Base-by-base conservation (phyloP, 2,329 filamentous ascomycete genomes). In the Cladophialophora psammophila region DNA sequence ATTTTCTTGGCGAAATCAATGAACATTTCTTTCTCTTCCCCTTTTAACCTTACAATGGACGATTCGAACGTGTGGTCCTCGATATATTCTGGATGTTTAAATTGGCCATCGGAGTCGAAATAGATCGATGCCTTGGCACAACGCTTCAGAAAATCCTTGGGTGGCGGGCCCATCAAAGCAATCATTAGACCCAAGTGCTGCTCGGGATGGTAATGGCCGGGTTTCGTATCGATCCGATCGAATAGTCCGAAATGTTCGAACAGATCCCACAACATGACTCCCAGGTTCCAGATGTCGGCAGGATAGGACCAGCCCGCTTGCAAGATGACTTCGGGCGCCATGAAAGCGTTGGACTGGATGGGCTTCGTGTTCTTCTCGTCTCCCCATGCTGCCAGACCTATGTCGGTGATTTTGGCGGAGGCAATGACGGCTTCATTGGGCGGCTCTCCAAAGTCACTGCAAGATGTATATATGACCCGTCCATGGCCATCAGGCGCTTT, bases 311-410 rank as follows among this genome's bases (percentile, higher is more conserved):
- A 82, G 55, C 77, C 76, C 69, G 71, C 75, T 62, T 76, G 76
- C 5, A 81, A 70, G 50, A 81, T 76, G 34, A 81, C 79, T 71
- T 81, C 79, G 63, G 78, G 79, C 5, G 77, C 78, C 52, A 75
- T 76, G 73, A 80, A 81, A 59, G 76, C 71, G 60, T 79, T 77
- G 65, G 78, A 78, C 76, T 88, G 68, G 79, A 86, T 76, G 75
- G 80, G 70, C 76, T 83, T 74, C 78, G 86, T 71, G 72, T 79
- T 74, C 73, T 76, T 71, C 72, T 78, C 59, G 75, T 78, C 72
- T 32, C 78, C 73, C 71, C 75, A 62, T 68, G 75, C 72, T 69
- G 77, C 77, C n/a, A 73, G 68, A 7, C 77, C 78, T 73, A 80
- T 80, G 70, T 81, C 78, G 71, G 76, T 77, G 45, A 80, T 72